A percentile compares a stretch with the other conserved stretches of the same genome.
Conservation (phyloP, 2,329 filamentous ascomycete species). For the Fusarium fracticaudum region DNA sequence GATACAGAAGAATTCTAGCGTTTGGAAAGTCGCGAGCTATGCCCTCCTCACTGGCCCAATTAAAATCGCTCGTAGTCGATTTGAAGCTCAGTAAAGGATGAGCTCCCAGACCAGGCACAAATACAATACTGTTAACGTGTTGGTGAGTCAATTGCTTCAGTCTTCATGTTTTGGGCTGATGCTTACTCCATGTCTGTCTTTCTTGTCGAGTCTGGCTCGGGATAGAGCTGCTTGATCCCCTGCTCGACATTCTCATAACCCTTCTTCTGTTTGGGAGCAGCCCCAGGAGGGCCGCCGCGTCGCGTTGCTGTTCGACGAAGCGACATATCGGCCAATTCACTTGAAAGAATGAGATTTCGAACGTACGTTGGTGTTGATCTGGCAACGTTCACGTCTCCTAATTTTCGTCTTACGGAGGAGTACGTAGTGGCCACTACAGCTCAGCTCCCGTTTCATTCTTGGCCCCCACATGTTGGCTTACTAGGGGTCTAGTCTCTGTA, state of each 20-base stretch:
- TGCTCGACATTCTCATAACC: conserved; percentile 51
- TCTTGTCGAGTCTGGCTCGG: conserved; percentile 38
- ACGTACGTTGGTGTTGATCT: neutral
- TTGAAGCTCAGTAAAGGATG: conserved; percentile 53
- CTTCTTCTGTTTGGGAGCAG: conserved; percentile 42
- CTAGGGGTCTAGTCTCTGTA: neutral
- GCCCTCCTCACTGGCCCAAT: conserved; percentile 49
- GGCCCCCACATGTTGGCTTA: conserved; percentile 9
- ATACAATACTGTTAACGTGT: conserved; percentile 47
- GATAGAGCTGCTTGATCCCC: conserved; percentile 52
- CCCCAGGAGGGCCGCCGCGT: conserved; percentile 39
- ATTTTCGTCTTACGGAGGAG: neutral
- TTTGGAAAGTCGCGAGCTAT: conserved; percentile 52
- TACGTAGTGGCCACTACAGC: neutral
- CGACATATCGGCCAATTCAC: conserved; percentile 7
- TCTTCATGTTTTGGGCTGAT: no score
- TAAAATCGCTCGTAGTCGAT: conserved; percentile 50
- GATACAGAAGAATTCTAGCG: conserved; percentile 53
- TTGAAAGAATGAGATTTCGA: no score
- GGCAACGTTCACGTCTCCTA: neutral
- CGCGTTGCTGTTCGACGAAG: conserved; percentile 21
- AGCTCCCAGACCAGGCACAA: conserved; percentile 54
- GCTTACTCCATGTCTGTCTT: conserved; percentile 49
- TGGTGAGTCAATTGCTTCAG: neutral
- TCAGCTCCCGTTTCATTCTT: neutral